Conservation (phyloP, 768 basidiomycete genomes). For the Suillus subaureus region DNA sequence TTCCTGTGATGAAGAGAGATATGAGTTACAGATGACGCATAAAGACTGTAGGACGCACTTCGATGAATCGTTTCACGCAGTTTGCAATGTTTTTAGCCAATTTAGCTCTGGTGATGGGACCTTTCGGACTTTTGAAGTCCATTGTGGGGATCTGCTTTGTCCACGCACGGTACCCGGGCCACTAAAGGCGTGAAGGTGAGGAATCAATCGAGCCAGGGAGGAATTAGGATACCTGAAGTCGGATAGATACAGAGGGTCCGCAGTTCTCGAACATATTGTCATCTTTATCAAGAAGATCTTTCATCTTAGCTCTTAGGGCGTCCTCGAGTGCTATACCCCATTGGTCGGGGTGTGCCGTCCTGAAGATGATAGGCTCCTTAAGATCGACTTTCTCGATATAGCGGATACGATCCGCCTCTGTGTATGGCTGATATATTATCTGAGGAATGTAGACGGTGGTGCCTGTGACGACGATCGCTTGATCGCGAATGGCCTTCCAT, state of each 20-base stretch:
- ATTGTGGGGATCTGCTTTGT: slow-evolving; percentile 81
- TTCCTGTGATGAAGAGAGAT: slow-evolving; percentile 39
- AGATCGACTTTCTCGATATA: slow-evolving; percentile 73
- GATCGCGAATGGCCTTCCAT: slow-evolving; percentile 26
- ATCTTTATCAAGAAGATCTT: slow-evolving; percentile 56
- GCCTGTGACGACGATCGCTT: slow-evolving; percentile 25
- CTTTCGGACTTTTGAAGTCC: slow-evolving; percentile 77
- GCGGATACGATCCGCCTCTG: slow-evolving; percentile 72
- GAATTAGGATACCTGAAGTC: slow-evolving; percentile 58
- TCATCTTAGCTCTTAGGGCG: slow-evolving; percentile 61
- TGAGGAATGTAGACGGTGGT: slow-evolving; percentile 65
- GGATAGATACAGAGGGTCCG: slow-evolving; percentile 80
- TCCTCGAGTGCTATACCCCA: slow-evolving; percentile 67
- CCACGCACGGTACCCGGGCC: slow-evolving; percentile 81
- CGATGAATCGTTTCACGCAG: slow-evolving; percentile 69
- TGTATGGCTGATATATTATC: slow-evolving; percentile 73
- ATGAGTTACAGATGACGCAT: slow-evolving; percentile 13
- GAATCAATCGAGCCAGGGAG: not conserved
- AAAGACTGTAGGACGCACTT: slow-evolving; percentile 37
- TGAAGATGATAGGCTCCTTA: slow-evolving; percentile 67
- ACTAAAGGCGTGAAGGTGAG: slow-evolving; percentile 42
- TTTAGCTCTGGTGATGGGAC: slow-evolving; percentile 75
- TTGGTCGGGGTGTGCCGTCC: slow-evolving; percentile 50
- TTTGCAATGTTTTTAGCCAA: slow-evolving; percentile 81
- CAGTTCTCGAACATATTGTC: slow-evolving; percentile 69